phyloP scores from a whole-genome alignment of 139 green algal genomes.

The Chlorella vulgaris region DNA sequence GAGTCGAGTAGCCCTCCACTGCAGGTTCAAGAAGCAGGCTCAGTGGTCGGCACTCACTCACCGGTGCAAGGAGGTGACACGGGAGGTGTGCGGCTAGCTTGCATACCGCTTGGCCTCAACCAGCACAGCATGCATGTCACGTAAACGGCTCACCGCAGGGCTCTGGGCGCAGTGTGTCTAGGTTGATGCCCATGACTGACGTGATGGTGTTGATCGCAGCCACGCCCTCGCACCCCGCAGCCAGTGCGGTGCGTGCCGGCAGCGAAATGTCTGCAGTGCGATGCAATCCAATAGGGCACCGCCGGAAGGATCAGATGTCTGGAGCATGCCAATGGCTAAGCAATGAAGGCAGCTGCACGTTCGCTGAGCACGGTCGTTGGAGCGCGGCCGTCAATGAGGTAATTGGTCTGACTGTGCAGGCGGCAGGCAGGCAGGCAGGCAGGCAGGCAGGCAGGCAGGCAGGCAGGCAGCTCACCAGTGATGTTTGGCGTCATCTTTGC shows the following conservation, averaged over 20 bases:
- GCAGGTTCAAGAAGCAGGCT: background rate
- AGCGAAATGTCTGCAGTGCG: conserved; percentile 20
- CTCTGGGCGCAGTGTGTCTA: conserved; percentile 87
- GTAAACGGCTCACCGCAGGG: conserved; percentile 45
- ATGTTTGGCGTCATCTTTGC: conserved; percentile 99
- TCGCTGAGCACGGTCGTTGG: background rate
- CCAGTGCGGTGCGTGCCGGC: conserved; percentile 46
- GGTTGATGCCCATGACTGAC: conserved; percentile 94
- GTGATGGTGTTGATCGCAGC: conserved; percentile 92
- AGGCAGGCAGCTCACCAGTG: no score
- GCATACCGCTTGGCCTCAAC: no score
- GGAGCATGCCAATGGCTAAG: background rate
- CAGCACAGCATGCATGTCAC: no score
- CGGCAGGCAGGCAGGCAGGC: conserved; percentile 50
- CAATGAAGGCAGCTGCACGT: background rate
- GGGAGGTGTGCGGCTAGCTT: no score
- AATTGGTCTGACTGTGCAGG: no score
- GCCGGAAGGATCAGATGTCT: no score
- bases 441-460: background rate
- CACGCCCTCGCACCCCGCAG: conserved; percentile 78
- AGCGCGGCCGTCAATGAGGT: no score
- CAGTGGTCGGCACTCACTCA: background rate
- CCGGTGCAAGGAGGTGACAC: no score
- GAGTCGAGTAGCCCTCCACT: conserved; percentile 78
- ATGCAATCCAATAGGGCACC: no score